A percentile compares a stretch with the other conserved stretches of the same genome.
These are phyloP conservation scores for Hondaea fermentalgiana DNA, from an alignment of 108 stramenopile genomes.

Conservation along the genomic window DNA sequence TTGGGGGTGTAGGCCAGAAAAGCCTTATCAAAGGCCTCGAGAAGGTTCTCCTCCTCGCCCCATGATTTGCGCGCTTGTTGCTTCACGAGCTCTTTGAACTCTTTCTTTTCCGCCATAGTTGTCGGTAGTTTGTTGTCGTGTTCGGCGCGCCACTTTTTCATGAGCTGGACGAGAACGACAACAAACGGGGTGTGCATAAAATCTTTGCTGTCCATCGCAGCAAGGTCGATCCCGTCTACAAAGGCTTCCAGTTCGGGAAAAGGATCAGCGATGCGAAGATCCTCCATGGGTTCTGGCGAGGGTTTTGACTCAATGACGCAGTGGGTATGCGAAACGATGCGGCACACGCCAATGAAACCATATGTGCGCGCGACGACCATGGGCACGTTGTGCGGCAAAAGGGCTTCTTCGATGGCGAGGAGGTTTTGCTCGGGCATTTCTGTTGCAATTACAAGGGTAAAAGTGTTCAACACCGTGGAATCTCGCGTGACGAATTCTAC, in stretches of 20 bases:
- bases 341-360: slow-evolving; percentile 75
- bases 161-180: slow-evolving; percentile 55
- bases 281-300: slow-evolving; percentile 48
- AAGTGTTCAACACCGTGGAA: neutral
- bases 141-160: slow-evolving; percentile 43
- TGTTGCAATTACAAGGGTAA: slow-evolving; percentile 67
- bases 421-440: slow-evolving; percentile 64
- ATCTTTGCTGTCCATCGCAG: slow-evolving; percentile 34
- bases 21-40: slow-evolving; percentile 68
- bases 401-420: slow-evolving; percentile 50
- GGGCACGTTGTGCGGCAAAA: slow-evolving; percentile 47
- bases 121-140: slow-evolving; percentile 39
- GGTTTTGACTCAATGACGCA: slow-evolving; percentile 59
- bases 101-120: slow-evolving; percentile 67
- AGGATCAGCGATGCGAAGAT: slow-evolving; percentile 59
- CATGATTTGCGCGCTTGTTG: slow-evolving; percentile 49
- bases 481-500: neutral
- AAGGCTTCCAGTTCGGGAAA: slow-evolving; percentile 32
- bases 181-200: slow-evolving; percentile 71
- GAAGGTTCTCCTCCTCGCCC: slow-evolving; percentile 65
- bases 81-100: slow-evolving; percentile 55
- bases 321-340: slow-evolving; percentile 55
- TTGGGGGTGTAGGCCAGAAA: slow-evolving; percentile 66
- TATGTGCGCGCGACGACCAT: slow-evolving; percentile 68
- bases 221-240: slow-evolving; percentile 35